phyloP scores from a whole-genome alignment of 164 flowering plant species.

The Macadamia tetraphylla region DNA sequence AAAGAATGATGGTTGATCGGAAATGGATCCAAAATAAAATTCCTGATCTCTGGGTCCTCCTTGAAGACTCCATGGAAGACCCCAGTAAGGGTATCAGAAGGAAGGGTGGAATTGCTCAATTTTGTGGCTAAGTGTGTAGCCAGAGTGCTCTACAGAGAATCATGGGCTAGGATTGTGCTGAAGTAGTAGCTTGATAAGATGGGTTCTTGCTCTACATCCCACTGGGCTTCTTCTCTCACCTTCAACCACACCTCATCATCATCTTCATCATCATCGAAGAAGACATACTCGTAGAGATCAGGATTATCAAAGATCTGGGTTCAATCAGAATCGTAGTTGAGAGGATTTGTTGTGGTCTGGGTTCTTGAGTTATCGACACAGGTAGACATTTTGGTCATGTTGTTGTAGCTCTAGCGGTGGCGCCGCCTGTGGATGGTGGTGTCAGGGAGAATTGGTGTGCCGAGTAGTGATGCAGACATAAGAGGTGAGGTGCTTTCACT shows the following conservation, averaged over 20 bases:
- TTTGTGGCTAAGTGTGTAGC: conserved; percentile 49
- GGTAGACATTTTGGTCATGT: conserved; percentile 15
- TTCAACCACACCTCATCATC: conserved; percentile 40
- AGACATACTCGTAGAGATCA: background rate
- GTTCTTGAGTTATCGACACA: conserved; percentile 16
- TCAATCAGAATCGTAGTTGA: background rate
- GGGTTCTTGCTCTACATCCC: conserved; percentile 49
- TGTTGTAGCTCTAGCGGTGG: no score
- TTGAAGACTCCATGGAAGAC: conserved; percentile 34
- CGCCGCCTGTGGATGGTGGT: no score
- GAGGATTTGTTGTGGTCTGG: background rate
- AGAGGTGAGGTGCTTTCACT: no score
- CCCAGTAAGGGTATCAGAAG: conserved; percentile 32
- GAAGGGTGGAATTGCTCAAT: conserved; percentile 33
- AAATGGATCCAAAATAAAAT: no score
- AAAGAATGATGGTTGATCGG: no score
- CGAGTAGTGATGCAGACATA: no score
- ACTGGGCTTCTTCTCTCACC: conserved; percentile 51
- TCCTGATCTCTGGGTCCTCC: conserved; percentile 31
- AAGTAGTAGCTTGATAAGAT: conserved; percentile 39
- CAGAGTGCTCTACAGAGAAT: conserved; percentile 45
- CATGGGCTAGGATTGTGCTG: conserved; percentile 38
- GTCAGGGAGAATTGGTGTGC: no score
- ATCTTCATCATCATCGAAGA: background rate
- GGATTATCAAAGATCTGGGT: background rate